Percentiles rank a stretch among this genome's conserved stretches.
phyloP scores from a whole-genome alignment of 1,139 yeast species.

The Geotrichum histeridarum region DNA sequence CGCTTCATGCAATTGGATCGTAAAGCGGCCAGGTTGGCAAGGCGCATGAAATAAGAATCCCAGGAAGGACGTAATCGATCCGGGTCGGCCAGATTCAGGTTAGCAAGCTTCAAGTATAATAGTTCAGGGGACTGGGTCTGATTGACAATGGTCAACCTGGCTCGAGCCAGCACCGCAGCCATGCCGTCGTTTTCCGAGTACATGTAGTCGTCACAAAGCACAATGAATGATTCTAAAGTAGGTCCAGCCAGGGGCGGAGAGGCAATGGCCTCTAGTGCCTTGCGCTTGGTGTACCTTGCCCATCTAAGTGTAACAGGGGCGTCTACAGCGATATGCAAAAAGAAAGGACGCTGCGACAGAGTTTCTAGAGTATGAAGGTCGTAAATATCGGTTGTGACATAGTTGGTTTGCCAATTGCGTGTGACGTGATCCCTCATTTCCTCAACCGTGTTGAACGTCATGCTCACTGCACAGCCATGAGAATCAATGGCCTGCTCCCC shows the following conservation, averaged over 20 bases:
- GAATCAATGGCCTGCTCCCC: background rate
- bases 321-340: constrained; percentile 73
- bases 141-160: constrained; percentile 60
- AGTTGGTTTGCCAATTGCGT: constrained; percentile 59
- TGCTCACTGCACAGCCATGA: constrained; percentile 15
- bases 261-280: background rate
- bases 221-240: constrained; percentile 20
- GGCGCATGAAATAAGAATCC: constrained; percentile 92
- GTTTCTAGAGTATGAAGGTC: constrained; percentile 44
- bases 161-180: constrained; percentile 50
- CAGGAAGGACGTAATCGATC: constrained; percentile 83
- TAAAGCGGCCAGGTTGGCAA: constrained; percentile 88
- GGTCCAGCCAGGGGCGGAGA: constrained; percentile 18
- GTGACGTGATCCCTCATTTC: constrained; percentile 62
- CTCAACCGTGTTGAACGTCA: constrained; percentile 38
- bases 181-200: constrained; percentile 39
- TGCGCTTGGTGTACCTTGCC: background rate
- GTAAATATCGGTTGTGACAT: constrained; percentile 54
- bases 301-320: constrained; percentile 49
- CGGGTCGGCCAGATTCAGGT: constrained; percentile 50
- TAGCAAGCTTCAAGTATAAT: constrained; percentile 49
- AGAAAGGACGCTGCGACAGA: constrained; percentile 74
- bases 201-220: constrained; percentile 40
- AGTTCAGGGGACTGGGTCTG: constrained; percentile 48
- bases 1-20: constrained; percentile 96